phyloP scores from a whole-genome alignment of 768 basidiomycete genomes.

The Clavulina sp. region DNA sequence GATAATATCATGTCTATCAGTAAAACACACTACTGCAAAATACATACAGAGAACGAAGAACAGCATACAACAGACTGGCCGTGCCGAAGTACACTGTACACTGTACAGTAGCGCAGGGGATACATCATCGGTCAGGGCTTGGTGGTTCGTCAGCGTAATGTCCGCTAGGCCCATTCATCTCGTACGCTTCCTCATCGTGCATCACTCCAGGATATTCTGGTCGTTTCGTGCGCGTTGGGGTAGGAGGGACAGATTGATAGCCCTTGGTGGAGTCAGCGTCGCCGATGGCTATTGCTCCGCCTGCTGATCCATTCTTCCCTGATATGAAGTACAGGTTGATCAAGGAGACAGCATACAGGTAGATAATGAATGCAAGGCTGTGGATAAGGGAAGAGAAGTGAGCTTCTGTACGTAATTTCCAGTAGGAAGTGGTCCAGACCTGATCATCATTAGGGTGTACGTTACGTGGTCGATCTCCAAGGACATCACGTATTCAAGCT shows the following conservation, averaged over 20 bases:
- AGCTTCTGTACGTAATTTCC: background rate
- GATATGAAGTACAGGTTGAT: conserved; percentile 1
- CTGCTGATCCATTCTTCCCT: background rate
- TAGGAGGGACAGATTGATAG: background rate
- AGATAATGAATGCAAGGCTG: conserved; percentile 3
- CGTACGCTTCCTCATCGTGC: background rate
- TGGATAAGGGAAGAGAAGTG: background rate
- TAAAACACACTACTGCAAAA: too few relatives aligned
- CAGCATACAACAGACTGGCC: too few relatives aligned
- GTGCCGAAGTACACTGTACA: too few relatives aligned
- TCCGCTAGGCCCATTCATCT: background rate
- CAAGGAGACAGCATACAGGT: background rate
- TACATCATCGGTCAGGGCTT: too few relatives aligned
- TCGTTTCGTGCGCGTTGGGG: background rate
- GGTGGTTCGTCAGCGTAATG: background rate
- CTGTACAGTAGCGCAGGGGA: too few relatives aligned
- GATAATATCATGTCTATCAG: too few relatives aligned
- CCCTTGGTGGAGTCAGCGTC: background rate
- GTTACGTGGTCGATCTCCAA: conserved; percentile 82
- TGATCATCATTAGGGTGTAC: conserved; percentile 70
- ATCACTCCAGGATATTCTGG: background rate
- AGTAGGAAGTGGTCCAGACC: conserved; percentile 14
- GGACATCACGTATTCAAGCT: conserved; percentile 50
- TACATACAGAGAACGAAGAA: too few relatives aligned
- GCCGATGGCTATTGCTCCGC: background rate